Evolutionary conservation across 805 yeast species (phyloP).

Genomic region (Diddensiella transvaalensis): DNA sequence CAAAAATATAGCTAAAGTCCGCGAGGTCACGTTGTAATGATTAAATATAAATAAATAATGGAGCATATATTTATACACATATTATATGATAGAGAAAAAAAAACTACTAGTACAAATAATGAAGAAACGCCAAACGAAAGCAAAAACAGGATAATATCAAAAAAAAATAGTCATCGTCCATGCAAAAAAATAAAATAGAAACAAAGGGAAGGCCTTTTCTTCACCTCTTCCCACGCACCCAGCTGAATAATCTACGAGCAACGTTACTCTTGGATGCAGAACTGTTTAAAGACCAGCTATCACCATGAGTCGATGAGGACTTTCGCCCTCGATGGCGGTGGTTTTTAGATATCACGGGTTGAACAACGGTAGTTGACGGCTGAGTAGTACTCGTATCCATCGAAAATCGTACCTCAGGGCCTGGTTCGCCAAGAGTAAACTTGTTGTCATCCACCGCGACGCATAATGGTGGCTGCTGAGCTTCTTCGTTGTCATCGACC

Average conservation of each 20-base stretch:
- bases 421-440: conserved; percentile 29
- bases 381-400: conserved; percentile 10
- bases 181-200: too few relatives aligned
- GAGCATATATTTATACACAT: not conserved
- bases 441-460: not conserved
- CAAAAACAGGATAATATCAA: not conserved
- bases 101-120: not conserved
- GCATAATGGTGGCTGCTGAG: not conserved
- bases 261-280: conserved; percentile 10
- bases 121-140: not conserved
- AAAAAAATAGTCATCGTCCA: not conserved
- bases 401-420: conserved; percentile 28
- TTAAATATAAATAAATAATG: too few relatives aligned
- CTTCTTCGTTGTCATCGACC: not conserved
- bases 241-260: conserved; percentile 27
- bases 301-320: not conserved
- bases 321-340: conserved; percentile 6
- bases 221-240: conserved; percentile 22
- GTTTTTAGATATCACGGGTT: conserved; percentile 6
- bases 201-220: too few relatives aligned
- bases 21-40: too few relatives aligned
- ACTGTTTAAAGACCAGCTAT: not conserved
- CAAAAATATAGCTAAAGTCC: too few relatives aligned
- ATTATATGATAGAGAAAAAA: not conserved
- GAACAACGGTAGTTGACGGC: conserved; percentile 7